A percentile compares a stretch with the other conserved stretches of the same genome.
phyloP scores from a whole-genome alignment of 2,329 filamentous ascomycete species.

The Chalara sp. region DNA sequence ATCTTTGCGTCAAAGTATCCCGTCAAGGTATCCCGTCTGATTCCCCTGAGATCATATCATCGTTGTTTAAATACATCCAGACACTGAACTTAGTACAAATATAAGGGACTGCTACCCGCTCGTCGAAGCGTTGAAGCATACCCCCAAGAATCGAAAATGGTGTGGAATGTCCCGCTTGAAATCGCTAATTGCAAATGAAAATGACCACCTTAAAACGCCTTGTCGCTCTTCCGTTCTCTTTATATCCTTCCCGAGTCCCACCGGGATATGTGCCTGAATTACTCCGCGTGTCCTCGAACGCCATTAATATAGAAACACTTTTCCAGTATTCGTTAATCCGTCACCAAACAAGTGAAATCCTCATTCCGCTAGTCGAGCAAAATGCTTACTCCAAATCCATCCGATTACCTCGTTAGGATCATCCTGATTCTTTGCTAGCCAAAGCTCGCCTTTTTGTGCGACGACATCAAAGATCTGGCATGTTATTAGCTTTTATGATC shows the following conservation, averaged over 20 bases:
- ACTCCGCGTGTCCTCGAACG: too few species aligned
- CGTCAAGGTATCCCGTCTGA: too few species aligned
- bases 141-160: too few species aligned
- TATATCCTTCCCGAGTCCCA: neutral
- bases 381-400: slow-evolving; percentile 99
- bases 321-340: neutral
- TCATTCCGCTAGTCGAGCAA: slow-evolving; percentile 51
- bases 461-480: slow-evolving; percentile 78
- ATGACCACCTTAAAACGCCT: neutral
- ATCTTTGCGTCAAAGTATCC: too few species aligned
- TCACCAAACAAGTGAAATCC: neutral
- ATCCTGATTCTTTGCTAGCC: slow-evolving; percentile 96
- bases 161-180: neutral
- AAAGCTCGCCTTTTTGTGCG: slow-evolving; percentile 92
- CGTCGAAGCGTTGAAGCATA: too few species aligned
- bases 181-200: neutral
- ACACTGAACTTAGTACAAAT: too few species aligned
- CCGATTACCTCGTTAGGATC: slow-evolving; percentile 73
- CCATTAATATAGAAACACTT: neutral
- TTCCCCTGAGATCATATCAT: too few species aligned
- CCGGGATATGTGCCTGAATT: neutral
- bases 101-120: too few species aligned
- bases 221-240: neutral
- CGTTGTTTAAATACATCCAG: too few species aligned
- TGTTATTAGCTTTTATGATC: slow-evolving; percentile 1